Evolutionary conservation across 2,329 filamentous ascomycete species (phyloP).

Genomic region (Stachybotrys chartarum): DNA sequence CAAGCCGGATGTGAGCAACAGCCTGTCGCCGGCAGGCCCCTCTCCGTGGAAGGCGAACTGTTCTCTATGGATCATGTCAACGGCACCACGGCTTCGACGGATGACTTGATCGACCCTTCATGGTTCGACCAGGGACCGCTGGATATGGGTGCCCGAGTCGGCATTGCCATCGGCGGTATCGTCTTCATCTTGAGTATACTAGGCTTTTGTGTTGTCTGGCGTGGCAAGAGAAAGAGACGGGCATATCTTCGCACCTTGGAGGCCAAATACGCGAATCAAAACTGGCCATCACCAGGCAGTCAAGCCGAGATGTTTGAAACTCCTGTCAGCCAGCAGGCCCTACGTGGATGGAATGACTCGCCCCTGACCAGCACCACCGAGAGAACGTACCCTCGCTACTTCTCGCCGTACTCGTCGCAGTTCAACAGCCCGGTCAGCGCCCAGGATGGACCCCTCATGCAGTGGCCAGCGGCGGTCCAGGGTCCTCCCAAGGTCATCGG

Average conservation of each 20-base stretch:
- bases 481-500: constrained; percentile 9
- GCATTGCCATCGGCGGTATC: constrained; percentile 47
- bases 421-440: constrained; percentile 51
- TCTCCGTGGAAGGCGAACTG: constrained; percentile 44
- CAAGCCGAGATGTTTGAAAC: constrained; percentile 26
- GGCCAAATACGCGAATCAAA: constrained; percentile 26
- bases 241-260: constrained; percentile 42
- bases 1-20: constrained; percentile 49
- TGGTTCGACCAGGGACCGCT: constrained; percentile 38
- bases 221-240: constrained; percentile 47
- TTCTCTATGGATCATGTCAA: constrained; percentile 43
- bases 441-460: constrained; percentile 23
- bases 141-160: constrained; percentile 47
- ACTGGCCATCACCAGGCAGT: constrained; percentile 33
- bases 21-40: constrained; percentile 34
- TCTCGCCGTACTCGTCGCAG: constrained; percentile 54
- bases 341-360: constrained; percentile 46
- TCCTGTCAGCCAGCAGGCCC: constrained; percentile 45
- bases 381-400: constrained; percentile 36
- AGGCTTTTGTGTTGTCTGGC: constrained; percentile 48
- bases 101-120: constrained; percentile 28
- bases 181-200: constrained; percentile 36
- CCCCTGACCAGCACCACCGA: constrained; percentile 37
- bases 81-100: constrained; percentile 40
- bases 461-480: constrained; percentile 25